These are phyloP conservation scores for Asterochloris erici DNA, from an alignment of 139 green algal genomes.

Conservation along the genomic window DNA sequence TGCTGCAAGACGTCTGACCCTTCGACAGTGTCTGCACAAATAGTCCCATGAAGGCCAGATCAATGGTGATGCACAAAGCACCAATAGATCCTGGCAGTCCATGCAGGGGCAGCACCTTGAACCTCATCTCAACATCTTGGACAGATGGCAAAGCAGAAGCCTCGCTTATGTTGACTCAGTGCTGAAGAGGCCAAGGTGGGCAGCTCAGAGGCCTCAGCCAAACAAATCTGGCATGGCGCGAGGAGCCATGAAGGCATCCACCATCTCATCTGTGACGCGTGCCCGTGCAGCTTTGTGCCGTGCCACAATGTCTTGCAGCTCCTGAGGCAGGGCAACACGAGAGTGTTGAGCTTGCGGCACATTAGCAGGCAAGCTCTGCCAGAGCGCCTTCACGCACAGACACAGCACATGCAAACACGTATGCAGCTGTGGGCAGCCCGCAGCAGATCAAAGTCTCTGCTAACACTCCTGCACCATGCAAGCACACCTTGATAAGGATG, in stretches of 20 bases:
- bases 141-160: too few relatives aligned
- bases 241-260: slow-evolving; percentile 88
- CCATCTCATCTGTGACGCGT: slow-evolving; percentile 87
- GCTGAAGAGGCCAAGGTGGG: too few relatives aligned
- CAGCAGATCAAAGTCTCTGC: not conserved
- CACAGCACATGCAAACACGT: not conserved
- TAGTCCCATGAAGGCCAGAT: too few relatives aligned
- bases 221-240: slow-evolving; percentile 42
- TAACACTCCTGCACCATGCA: not conserved
- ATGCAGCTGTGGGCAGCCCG: not conserved
- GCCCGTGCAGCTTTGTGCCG: slow-evolving; percentile 65
- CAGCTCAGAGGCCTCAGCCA: too few relatives aligned
- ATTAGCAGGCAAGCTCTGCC: not conserved
- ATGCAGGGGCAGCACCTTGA: too few relatives aligned
- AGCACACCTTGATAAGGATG: slow-evolving; percentile 74
- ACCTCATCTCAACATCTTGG: too few relatives aligned
- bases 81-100: too few relatives aligned
- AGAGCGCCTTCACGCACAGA: not conserved
- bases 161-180: too few relatives aligned
- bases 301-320: slow-evolving; percentile 66
- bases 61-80: too few relatives aligned
- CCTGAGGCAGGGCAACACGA: not conserved
- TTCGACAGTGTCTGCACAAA: too few relatives aligned
- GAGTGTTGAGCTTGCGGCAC: not conserved
- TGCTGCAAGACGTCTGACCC: too few relatives aligned